Evolutionary conservation across 192 early-diverging fungal species (phyloP).

Genomic region (Chytriomyces sp.): DNA sequence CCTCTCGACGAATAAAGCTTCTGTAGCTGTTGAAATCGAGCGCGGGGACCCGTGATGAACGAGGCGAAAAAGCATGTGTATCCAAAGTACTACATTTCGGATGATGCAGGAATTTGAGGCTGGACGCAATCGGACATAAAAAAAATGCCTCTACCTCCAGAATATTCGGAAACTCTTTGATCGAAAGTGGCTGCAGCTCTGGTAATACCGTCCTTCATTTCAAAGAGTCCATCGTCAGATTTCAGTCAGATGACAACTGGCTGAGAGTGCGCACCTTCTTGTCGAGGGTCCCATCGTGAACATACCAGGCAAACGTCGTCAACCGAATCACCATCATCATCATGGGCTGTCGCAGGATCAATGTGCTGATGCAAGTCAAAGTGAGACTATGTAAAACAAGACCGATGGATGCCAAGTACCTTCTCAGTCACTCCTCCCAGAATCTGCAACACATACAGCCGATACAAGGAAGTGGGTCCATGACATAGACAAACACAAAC

Average conservation of each 20-base stretch:
- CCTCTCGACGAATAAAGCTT: constrained; percentile 34
- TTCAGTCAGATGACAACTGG: background rate
- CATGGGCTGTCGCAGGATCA: constrained; percentile 88
- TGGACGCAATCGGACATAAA: background rate
- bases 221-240: background rate
- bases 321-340: constrained; percentile 96
- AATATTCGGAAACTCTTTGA: constrained; percentile 66
- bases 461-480: constrained; percentile 45
- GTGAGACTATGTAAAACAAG: constrained; percentile 34
- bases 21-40: constrained; percentile 56
- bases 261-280: constrained; percentile 25
- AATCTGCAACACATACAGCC: constrained; percentile 15
- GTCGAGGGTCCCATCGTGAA: constrained; percentile 73
- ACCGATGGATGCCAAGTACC: background rate
- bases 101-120: background rate
- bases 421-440: constrained; percentile 1
- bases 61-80: constrained; percentile 89
- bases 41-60: constrained; percentile 72
- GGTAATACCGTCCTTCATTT: constrained; percentile 58
- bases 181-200: constrained; percentile 70
- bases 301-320: constrained; percentile 84
- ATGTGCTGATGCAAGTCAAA: constrained; percentile 56
- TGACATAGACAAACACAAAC: constrained; percentile 39
- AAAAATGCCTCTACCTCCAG: constrained; percentile 45
- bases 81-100: constrained; percentile 67